A percentile compares a stretch with the other conserved stretches of the same genome.
phyloP scores from a whole-genome alignment of 768 basidiomycete genomes.

The Polyporus arcularius region DNA sequence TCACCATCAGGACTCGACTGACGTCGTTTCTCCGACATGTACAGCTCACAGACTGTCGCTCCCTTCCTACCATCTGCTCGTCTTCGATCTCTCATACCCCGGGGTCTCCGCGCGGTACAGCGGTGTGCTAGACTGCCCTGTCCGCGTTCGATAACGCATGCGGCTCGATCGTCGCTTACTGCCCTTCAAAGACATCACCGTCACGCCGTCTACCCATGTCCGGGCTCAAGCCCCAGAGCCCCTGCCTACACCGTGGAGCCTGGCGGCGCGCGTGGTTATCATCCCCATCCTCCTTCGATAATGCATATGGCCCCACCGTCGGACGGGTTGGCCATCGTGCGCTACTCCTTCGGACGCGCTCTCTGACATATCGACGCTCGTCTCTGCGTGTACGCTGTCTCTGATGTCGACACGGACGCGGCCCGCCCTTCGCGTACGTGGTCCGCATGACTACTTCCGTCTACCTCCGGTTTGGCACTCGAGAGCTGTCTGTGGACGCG shows the following conservation, averaged over 20 bases:
- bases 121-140: background rate
- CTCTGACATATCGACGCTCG: too few species aligned
- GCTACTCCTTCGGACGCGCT: too few species aligned
- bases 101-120: background rate
- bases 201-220: too few species aligned
- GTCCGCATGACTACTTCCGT: background rate
- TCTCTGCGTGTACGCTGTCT: too few species aligned
- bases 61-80: background rate
- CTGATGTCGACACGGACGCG: background rate
- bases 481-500: too few species aligned
- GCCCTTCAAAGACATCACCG: too few species aligned
- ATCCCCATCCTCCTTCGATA: slow-evolving; percentile 1
- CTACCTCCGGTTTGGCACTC: background rate
- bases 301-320: background rate
- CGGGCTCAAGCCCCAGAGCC: background rate
- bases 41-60: too few species aligned
- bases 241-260: background rate
- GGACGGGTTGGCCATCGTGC: background rate
- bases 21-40: too few species aligned
- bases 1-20: too few species aligned
- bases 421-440: background rate
- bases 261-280: background rate
- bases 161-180: background rate
- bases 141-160: slow-evolving; percentile 1
- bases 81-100: background rate